Conservation (phyloP, 768 basidiomycete species). For the Russula vinacea region DNA sequence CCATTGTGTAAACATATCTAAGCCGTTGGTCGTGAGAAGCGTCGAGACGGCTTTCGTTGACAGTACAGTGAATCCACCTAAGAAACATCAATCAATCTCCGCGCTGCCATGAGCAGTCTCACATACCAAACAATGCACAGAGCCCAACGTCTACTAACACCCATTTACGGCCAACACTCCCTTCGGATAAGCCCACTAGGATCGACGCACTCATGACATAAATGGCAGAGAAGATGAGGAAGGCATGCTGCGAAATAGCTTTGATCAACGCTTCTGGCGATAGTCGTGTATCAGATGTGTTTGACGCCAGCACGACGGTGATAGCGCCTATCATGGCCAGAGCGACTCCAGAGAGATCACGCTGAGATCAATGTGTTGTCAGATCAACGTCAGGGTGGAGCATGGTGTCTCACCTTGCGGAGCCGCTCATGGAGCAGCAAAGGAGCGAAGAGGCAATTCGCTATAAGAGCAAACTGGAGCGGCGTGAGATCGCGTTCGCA, state of each 20-base stretch:
- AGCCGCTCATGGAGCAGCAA: constrained; percentile 80
- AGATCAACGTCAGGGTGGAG: constrained; percentile 17
- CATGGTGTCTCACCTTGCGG: constrained; percentile 52
- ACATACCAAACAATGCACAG: constrained; percentile 76
- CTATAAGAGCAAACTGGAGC: constrained; percentile 81
- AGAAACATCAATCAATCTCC: neutral
- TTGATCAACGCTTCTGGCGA: constrained; percentile 62
- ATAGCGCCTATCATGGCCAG: constrained; percentile 86
- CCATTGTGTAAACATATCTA: constrained; percentile 72
- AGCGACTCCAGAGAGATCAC: constrained; percentile 72
- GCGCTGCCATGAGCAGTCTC: constrained; percentile 14
- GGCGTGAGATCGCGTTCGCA: constrained; percentile 19
- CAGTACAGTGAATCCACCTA: constrained; percentile 89
- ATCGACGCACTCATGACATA: constrained; percentile 56
- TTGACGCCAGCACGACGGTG: constrained; percentile 83
- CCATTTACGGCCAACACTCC: constrained; percentile 55
- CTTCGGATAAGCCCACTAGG: constrained; percentile 65
- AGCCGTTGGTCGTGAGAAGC: constrained; percentile 73
- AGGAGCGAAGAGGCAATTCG: constrained; percentile 93
- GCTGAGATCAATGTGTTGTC: constrained; percentile 41
- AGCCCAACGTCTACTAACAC: constrained; percentile 86
- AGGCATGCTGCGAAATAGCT: constrained; percentile 69
- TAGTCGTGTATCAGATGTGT: constrained; percentile 66
- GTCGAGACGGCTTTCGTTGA: constrained; percentile 91
- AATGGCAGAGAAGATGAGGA: constrained; percentile 68